Percentiles rank a stretch among this genome's conserved stretches.
Evolutionary conservation across 2,329 filamentous ascomycete species (phyloP).

Genomic region (Paecilomyces dactylethromorphus): DNA sequence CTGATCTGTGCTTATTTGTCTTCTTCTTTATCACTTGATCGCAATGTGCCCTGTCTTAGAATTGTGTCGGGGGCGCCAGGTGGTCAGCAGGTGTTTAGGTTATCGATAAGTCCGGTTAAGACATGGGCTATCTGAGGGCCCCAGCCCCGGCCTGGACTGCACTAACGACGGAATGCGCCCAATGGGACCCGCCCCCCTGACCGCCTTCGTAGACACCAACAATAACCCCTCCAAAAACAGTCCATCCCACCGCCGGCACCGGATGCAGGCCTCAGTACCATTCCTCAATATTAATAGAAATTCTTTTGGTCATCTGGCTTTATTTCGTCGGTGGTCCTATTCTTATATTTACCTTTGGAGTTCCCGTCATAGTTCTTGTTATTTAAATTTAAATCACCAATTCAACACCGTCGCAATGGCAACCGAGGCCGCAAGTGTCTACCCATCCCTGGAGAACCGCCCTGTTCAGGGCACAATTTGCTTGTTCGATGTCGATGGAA

Average conservation of each 20-base stretch:
- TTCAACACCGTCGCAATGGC: constrained; percentile 16
- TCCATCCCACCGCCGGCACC: background rate
- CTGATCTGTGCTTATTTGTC: too few species aligned
- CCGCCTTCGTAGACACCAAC: background rate
- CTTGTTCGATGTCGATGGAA: constrained; percentile 95
- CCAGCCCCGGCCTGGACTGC: too few species aligned
- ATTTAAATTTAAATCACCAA: background rate
- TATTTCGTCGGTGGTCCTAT: background rate
- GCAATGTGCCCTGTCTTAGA: too few species aligned
- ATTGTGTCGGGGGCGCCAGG: too few species aligned
- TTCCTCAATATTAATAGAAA: background rate
- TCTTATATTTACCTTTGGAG: constrained; percentile 1
- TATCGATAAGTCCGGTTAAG: background rate
- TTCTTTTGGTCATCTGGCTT: background rate
- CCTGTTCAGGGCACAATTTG: constrained; percentile 88
- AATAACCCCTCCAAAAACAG: background rate
- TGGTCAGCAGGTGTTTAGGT: too few species aligned
- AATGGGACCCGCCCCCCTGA: background rate
- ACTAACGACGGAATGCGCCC: too few species aligned
- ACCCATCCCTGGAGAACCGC: constrained; percentile 73
- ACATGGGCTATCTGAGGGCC: background rate
- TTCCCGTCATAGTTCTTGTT: background rate
- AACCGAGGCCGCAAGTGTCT: constrained; percentile 33
- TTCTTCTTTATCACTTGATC: too few species aligned
- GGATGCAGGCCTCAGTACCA: background rate